Base-by-base conservation (phyloP, 352 stramenopile genomes). In the Albugo candida region DNA sequence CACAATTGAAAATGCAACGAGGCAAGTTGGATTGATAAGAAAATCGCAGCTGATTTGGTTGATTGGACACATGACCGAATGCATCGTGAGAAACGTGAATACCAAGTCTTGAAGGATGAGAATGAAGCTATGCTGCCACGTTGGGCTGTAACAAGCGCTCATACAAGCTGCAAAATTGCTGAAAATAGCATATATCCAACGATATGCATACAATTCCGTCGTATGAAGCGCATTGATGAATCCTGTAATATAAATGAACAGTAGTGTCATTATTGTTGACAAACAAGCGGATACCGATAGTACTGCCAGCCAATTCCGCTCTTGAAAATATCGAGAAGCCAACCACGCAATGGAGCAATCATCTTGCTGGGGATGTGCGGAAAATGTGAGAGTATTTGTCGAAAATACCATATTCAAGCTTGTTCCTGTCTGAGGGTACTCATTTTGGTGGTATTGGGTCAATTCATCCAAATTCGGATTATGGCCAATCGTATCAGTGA, bases 31-130 rank as follows among this genome's bases (percentile, higher is more conserved):
- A 16, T 71, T 58, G 14, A 83, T 40, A 5, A 58, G 64, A 1
- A 63, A 48, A 13, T 65, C 72, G 43, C 73, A 85, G 19, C 56
- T 63, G 38, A 81, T 72, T 49, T 71, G 72, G 57, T 87, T 87
- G 51, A 81, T 70, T 14, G 65, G 65, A 36, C 73, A 85, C 13
- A 69, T 67, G 41, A 63, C 78, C 36, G 65, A 80, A 44, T 77
- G 64, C 53, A 83, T 62, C 0, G 70, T 82, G 31, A 79, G 49
- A 16, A 86, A 51, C 16, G 66, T 79, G 41, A 83, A 83, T 16
- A 83, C 66, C 14, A 53, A 49, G 50, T 81, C 83, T 52, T 83
- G 61, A 17, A 81, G 54, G 11, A 86, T 53, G 41, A 71, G 75
- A 18, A 81, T 76, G 31, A 74, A 51, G 11, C 71, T 70, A 59